These are phyloP conservation scores for Rhizophora mangle DNA, from an alignment of 345 rosid species.

Conservation along the genomic window DNA sequence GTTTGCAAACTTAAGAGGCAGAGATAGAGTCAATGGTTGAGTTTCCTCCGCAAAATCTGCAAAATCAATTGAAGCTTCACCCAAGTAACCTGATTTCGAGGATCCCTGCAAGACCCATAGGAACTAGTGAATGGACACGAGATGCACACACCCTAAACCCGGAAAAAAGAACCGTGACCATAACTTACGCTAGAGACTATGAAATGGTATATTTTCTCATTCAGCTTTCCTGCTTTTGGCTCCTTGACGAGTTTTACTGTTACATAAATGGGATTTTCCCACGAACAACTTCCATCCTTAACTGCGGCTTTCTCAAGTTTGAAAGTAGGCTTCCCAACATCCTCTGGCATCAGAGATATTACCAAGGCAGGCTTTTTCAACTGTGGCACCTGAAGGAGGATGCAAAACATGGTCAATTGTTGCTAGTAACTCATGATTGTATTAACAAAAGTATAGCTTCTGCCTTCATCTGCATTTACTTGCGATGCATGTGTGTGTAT, in stretches of 20 bases:
- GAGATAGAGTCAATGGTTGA: constrained; percentile 27
- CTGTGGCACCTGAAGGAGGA: constrained; percentile 66
- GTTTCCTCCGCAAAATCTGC: constrained; percentile 31
- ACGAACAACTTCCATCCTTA: constrained; percentile 29
- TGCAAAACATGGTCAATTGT: constrained; percentile 23
- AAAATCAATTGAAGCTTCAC: constrained; percentile 35
- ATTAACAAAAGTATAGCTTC: not conserved
- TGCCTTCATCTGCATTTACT: too few species aligned
- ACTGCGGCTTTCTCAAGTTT: constrained; percentile 29
- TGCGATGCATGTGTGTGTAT: not conserved
- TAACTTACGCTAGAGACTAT: constrained; percentile 29
- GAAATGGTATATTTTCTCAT: constrained; percentile 34
- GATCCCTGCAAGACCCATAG: constrained; percentile 21
- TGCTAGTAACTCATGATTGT: constrained; percentile 4
- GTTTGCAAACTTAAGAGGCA: constrained; percentile 35
- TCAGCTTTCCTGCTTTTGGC: constrained; percentile 25
- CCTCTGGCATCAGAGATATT: constrained; percentile 28
- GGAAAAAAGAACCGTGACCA: not conserved
- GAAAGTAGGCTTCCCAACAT: constrained; percentile 34
- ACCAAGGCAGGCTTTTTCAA: constrained; percentile 64
- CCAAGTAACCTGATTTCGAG: constrained; percentile 33
- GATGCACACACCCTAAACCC: not conserved
- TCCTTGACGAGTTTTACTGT: constrained; percentile 25
- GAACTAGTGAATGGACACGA: not conserved
- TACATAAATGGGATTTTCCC: constrained; percentile 32